These are phyloP conservation scores for Flaveria trinervia DNA, from an alignment of 129 eudicot genomes.

Conservation along the genomic window DNA sequence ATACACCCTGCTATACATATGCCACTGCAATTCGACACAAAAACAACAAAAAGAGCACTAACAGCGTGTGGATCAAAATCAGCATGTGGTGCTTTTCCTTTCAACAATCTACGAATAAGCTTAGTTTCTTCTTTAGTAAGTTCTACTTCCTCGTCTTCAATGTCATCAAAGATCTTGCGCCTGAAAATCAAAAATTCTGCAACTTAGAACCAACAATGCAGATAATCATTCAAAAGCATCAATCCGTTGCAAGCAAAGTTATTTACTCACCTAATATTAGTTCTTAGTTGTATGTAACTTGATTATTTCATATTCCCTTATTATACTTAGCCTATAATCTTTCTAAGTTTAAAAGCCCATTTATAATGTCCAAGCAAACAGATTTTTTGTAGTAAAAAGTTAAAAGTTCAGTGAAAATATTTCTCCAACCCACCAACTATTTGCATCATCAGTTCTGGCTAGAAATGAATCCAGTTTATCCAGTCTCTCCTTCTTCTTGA, in stretches of 20 bases:
- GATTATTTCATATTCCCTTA: constrained; percentile 11
- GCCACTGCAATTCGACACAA: neutral
- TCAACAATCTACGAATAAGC: constrained; percentile 60
- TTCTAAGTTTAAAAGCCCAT: neutral
- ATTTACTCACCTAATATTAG: neutral
- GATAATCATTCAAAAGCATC: neutral
- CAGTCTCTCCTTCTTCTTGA: constrained; percentile 88
- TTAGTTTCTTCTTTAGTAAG: constrained; percentile 74
- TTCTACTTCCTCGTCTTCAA: constrained; percentile 89
- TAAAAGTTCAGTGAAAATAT: neutral
- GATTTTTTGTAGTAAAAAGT: neutral
- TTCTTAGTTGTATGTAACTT: constrained; percentile 8
- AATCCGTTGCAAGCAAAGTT: constrained; percentile 1
- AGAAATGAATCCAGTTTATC: constrained; percentile 70
- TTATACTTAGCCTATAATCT: neutral
- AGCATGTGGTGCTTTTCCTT: constrained; percentile 93
- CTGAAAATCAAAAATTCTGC: constrained; percentile 39
- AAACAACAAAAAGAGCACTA: constrained; percentile 12
- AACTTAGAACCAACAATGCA: neutral
- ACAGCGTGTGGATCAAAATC: constrained; percentile 88
- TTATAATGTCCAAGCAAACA: constrained; percentile 16
- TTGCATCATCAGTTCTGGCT: constrained; percentile 74
- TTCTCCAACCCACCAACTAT: constrained; percentile 64
- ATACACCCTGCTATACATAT: neutral
- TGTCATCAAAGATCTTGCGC: constrained; percentile 81